phyloP scores from a whole-genome alignment of 768 basidiomycete genomes.

The Thelephora ganbajun region DNA sequence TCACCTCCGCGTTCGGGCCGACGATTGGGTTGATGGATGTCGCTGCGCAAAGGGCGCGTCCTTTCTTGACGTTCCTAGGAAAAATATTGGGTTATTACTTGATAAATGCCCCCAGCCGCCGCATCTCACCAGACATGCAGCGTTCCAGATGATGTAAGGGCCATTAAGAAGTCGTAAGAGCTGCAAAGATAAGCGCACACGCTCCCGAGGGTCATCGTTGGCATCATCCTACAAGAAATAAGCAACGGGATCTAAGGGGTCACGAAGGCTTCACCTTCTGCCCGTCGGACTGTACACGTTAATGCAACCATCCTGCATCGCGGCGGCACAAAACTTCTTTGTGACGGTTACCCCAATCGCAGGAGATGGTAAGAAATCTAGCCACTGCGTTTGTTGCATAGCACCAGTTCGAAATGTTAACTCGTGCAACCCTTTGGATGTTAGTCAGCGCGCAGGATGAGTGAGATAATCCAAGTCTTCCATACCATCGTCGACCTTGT shows the following conservation, averaged over 20 bases:
- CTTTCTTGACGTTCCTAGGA: slow-evolving; percentile 62
- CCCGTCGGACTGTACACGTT: slow-evolving; percentile 77
- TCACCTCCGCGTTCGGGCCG: slow-evolving; percentile 44
- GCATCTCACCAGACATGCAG: slow-evolving; percentile 59
- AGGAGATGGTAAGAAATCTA: slow-evolving; percentile 74
- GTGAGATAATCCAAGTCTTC: slow-evolving; percentile 6
- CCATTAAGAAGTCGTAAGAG: slow-evolving; percentile 47
- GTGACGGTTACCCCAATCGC: slow-evolving; percentile 58
- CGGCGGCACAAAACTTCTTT: slow-evolving; percentile 55
- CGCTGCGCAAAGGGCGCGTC: slow-evolving; percentile 50
- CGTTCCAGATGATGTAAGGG: slow-evolving; percentile 58
- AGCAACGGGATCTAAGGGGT: not conserved
- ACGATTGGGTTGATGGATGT: slow-evolving; percentile 49
- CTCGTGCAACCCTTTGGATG: slow-evolving; percentile 42
- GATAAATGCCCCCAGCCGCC: not conserved
- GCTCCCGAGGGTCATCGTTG: slow-evolving; percentile 58
- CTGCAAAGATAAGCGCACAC: slow-evolving; percentile 59
- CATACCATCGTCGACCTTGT: slow-evolving; percentile 54
- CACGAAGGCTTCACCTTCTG: slow-evolving; percentile 41
- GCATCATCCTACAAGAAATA: slow-evolving; percentile 46
- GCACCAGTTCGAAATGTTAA: slow-evolving; percentile 42
- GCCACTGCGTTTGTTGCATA: slow-evolving; percentile 62
- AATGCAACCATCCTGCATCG: slow-evolving; percentile 67
- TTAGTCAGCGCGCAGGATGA: not conserved
- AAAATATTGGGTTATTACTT: not conserved